Percentiles rank a stretch among this genome's conserved stretches.
Evolutionary conservation across 345 rosid species (phyloP).

Genomic region (Salix dunnii): DNA sequence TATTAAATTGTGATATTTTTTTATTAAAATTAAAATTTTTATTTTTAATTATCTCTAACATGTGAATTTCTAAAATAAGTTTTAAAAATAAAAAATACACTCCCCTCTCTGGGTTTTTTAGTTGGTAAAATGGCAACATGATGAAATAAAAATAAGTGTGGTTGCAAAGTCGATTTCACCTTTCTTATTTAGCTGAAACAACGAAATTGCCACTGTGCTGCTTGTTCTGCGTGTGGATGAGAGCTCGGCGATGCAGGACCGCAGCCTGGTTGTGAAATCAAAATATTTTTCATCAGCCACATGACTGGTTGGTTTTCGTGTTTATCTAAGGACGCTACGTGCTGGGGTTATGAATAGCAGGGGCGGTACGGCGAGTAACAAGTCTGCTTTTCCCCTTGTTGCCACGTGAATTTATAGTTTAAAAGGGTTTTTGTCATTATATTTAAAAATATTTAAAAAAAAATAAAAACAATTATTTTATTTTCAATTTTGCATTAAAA

Average conservation of each 20-base stretch:
- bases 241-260: not conserved
- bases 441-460: too few relatives aligned
- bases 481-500: too few relatives aligned
- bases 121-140: too few relatives aligned
- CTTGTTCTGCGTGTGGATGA: not conserved
- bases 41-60: too few relatives aligned
- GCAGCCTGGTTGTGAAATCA: not conserved
- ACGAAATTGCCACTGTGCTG: not conserved
- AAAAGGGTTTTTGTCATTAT: too few relatives aligned
- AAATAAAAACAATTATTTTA: too few relatives aligned
- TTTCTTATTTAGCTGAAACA: not conserved
- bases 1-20: not conserved
- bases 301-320: not conserved
- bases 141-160: not conserved
- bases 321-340: not conserved
- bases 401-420: not conserved
- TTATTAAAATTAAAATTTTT: too few relatives aligned
- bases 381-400: not conserved
- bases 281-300: not conserved
- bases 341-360: not conserved
- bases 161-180: not conserved
- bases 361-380: not conserved
- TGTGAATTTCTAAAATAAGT: too few relatives aligned
- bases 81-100: too few relatives aligned
- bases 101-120: too few relatives aligned